These are phyloP conservation scores for Aotearoamyces nothofagi DNA, from an alignment of 2,329 filamentous ascomycete genomes.

Conservation along the genomic window DNA sequence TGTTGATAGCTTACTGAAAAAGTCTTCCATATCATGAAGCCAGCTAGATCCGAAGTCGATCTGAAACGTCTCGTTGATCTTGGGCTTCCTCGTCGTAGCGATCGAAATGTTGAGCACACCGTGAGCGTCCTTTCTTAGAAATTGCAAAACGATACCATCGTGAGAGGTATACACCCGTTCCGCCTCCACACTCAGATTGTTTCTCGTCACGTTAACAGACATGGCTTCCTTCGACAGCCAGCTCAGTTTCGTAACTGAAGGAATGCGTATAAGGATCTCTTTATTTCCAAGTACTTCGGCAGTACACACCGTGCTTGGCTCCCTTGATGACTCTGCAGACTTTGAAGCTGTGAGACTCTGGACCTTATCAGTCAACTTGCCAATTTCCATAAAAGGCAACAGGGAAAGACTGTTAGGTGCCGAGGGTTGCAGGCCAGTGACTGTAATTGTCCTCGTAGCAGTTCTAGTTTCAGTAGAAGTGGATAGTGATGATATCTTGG, in stretches of 20 bases:
- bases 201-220: slow-evolving; percentile 36
- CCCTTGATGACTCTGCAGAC: slow-evolving; percentile 10
- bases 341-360: slow-evolving; percentile 3
- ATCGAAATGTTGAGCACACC: slow-evolving; percentile 43
- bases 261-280: slow-evolving; percentile 38
- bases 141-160: slow-evolving; percentile 23
- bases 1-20: slow-evolving; percentile 12
- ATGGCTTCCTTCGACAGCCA: slow-evolving; percentile 44
- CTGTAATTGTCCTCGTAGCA: slow-evolving; percentile 17
- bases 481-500: slow-evolving; percentile 10
- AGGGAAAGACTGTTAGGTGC: slow-evolving; percentile 23
- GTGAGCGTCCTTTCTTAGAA: slow-evolving; percentile 37
- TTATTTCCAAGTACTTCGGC: slow-evolving; percentile 29
- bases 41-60: slow-evolving; percentile 35
- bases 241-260: slow-evolving; percentile 30
- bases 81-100: slow-evolving; percentile 40
- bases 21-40: slow-evolving; percentile 11
- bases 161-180: slow-evolving; percentile 22
- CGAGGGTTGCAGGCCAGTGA: slow-evolving; percentile 19
- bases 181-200: slow-evolving; percentile 29
- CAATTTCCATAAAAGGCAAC: slow-evolving; percentile 24
- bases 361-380: slow-evolving; percentile 9
- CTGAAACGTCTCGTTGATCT: slow-evolving; percentile 43
- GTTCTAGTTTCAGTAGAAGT: slow-evolving; percentile 14
- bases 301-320: slow-evolving; percentile 24